Evolutionary conservation across 768 basidiomycete species (phyloP).

Genomic region (Leccinum subgranulosum): DNA sequence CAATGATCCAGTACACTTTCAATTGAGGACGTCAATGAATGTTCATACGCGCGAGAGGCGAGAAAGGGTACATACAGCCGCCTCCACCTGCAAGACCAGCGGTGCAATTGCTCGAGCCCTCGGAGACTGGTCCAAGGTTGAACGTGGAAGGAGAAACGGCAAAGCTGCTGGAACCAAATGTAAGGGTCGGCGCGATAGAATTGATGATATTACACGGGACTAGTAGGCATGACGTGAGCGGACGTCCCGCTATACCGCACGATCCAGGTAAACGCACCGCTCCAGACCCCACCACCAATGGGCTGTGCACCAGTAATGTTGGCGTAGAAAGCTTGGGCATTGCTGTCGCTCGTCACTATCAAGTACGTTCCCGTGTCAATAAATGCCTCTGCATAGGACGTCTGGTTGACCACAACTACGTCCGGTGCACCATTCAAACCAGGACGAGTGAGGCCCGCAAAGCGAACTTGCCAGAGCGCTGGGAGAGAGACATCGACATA

Average conservation of each 20-base stretch:
- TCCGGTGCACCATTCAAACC: conserved; percentile 18
- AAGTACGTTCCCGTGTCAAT: conserved; percentile 34
- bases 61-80: conserved; percentile 8
- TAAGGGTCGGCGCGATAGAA: conserved; percentile 31
- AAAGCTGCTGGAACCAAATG: conserved; percentile 39
- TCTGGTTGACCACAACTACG: conserved; percentile 24
- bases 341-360: conserved; percentile 24
- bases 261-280: conserved; percentile 18
- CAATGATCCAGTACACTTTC: conserved; percentile 32
- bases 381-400: conserved; percentile 26
- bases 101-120: conserved; percentile 34
- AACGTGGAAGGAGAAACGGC: conserved; percentile 34
- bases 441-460: conserved; percentile 29
- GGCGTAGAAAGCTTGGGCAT: conserved; percentile 29
- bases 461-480: conserved; percentile 38
- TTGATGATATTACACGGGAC: conserved; percentile 32
- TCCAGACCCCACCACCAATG: conserved; percentile 36
- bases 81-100: conserved; percentile 36
- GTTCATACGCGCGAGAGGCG: not conserved
- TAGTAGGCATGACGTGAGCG: conserved; percentile 12
- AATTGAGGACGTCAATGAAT: not conserved
- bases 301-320: conserved; percentile 29
- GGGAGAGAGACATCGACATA: conserved; percentile 30
- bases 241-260: no score
- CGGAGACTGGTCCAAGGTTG: conserved; percentile 40